phyloP scores from a whole-genome alignment of 805 yeast genomes.

The Hanseniaspora jakobsenii region DNA sequence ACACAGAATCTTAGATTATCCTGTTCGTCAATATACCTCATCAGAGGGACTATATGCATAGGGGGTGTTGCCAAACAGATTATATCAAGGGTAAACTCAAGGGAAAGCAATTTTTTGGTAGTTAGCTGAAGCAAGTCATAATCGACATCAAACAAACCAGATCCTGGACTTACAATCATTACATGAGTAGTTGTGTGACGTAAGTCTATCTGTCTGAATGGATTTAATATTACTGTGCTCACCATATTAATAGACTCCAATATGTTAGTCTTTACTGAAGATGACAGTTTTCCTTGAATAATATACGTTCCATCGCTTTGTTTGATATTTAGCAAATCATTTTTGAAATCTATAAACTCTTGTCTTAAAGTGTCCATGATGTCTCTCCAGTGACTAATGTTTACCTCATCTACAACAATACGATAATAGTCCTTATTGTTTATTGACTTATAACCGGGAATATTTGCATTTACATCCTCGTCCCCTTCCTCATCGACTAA shows the following conservation, averaged over 20 bases:
- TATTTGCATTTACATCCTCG: slow-evolving; percentile 38
- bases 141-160: slow-evolving; percentile 88
- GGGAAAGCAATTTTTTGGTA: slow-evolving; percentile 57
- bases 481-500: slow-evolving; percentile 29
- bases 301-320: slow-evolving; percentile 27
- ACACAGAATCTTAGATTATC: slow-evolving; percentile 55
- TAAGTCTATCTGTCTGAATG: slow-evolving; percentile 73
- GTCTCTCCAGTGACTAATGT: slow-evolving; percentile 76
- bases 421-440: slow-evolving; percentile 71
- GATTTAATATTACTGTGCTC: slow-evolving; percentile 59
- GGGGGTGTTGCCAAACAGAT: slow-evolving; percentile 87
- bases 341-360: slow-evolving; percentile 72
- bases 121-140: slow-evolving; percentile 63
- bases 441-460: slow-evolving; percentile 59
- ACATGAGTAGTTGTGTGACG: slow-evolving; percentile 87
- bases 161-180: slow-evolving; percentile 77
- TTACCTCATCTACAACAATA: slow-evolving; percentile 91
- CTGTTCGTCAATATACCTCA: slow-evolving; percentile 50
- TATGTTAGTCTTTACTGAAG: slow-evolving; percentile 80
- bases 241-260: slow-evolving; percentile 81
- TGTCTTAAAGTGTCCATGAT: slow-evolving; percentile 77
- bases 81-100: slow-evolving; percentile 80
- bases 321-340: slow-evolving; percentile 47
- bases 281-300: slow-evolving; percentile 56
- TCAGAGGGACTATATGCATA: slow-evolving; percentile 78